Evolutionary conservation across 345 rosid species (phyloP).

Genomic region (Linum lewisii): DNA sequence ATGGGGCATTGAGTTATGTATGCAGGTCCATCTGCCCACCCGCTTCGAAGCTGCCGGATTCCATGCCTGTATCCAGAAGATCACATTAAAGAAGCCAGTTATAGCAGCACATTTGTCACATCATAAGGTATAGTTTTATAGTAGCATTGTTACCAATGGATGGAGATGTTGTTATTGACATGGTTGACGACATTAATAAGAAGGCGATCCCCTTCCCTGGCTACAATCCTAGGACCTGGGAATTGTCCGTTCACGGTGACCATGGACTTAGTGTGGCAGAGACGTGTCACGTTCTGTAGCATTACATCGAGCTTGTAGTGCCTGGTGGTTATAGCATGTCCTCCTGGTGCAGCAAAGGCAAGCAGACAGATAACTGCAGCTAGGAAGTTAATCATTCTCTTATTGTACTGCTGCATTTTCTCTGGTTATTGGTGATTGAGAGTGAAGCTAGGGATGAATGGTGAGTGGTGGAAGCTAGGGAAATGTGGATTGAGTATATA

Average conservation of each 20-base stretch:
- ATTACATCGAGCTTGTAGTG: constrained; percentile 21
- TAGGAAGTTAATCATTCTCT: constrained; percentile 23
- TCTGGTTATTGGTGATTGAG: constrained; percentile 2
- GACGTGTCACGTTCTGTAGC: constrained; percentile 22
- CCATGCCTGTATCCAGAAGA: neutral
- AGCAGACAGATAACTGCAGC: neutral
- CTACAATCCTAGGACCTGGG: constrained; percentile 21
- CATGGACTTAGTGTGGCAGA: constrained; percentile 21
- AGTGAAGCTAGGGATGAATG: too few species aligned
- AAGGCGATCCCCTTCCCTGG: constrained; percentile 22
- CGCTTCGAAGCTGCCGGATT: too few species aligned
- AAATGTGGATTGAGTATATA: too few species aligned
- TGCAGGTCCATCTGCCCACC: too few species aligned
- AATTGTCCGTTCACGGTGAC: constrained; percentile 22
- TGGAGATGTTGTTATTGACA: constrained; percentile 18
- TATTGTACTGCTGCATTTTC: constrained; percentile 1
- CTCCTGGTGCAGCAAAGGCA: constrained; percentile 7
- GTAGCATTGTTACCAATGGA: constrained; percentile 14
- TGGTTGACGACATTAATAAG: constrained; percentile 18
- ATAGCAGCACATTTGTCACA: neutral
- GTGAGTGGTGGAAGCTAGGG: too few species aligned
- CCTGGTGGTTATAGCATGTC: constrained; percentile 12
- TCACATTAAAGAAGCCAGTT: neutral
- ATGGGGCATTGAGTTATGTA: too few species aligned
- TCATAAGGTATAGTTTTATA: neutral